Percentiles rank a stretch among this genome's conserved stretches.
phyloP scores from a whole-genome alignment of 2,329 filamentous ascomycete species.

The Colletotrichum magnum region DNA sequence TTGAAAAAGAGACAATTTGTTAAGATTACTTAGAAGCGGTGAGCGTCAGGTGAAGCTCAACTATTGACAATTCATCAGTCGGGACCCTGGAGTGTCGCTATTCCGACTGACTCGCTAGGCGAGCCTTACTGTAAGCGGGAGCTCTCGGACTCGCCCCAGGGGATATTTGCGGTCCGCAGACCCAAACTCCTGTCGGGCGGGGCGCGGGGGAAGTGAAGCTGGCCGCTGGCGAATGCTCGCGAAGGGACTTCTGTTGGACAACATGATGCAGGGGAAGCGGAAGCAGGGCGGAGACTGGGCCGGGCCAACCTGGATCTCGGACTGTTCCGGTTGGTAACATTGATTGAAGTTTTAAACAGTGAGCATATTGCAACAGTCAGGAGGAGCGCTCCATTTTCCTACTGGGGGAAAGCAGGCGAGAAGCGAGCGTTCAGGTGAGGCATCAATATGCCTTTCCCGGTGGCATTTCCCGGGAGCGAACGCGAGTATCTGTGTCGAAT shows the following conservation, averaged over 20 bases:
- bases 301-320: too few relatives aligned
- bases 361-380: too few relatives aligned
- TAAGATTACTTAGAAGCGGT: neutral
- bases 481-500: neutral
- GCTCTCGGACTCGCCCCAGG: neutral
- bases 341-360: too few relatives aligned
- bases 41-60: neutral
- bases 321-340: too few relatives aligned
- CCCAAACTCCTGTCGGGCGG: neutral
- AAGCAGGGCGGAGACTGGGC: neutral
- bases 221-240: neutral
- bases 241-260: neutral
- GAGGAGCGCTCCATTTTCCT: neutral
- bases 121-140: neutral
- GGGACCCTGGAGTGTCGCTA: neutral
- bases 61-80: neutral
- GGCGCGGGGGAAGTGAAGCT: neutral
- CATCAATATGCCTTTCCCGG: neutral
- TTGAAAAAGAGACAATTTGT: neutral
- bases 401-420: neutral
- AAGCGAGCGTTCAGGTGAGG: neutral
- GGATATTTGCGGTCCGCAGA: neutral
- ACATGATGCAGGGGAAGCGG: neutral
- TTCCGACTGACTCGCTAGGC: constrained; percentile 2
- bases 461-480: neutral